Base-by-base conservation (phyloP, 305 asterid species). In the Ajuga reptans region DNA sequence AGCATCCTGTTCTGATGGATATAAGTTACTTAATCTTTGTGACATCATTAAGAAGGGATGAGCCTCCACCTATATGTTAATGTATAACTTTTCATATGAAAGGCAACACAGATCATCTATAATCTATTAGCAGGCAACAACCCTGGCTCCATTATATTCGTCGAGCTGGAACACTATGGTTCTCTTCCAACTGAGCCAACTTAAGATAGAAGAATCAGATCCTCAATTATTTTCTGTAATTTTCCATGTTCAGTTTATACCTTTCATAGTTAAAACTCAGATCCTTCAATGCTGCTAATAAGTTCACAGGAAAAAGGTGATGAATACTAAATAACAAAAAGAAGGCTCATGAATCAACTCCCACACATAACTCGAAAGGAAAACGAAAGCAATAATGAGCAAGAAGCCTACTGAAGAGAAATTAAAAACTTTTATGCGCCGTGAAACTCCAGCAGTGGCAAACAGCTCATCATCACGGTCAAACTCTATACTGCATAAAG, bases 371-470 rank as follows among this genome's bases (percentile, higher is more conserved):
- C 55, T 21, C 50, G 63, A 36, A 41, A 72, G 64, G 59, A 60
- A 64, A 74, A 39, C 5, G 51, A 55, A 68, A 55, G 51, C 17
- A 17, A 10, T 18, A 46, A 64, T 54, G 57, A 17, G 59, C 66
- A 54, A 63, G 72, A 66, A 78, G 41, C 88, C 60, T 79, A 89
- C 96, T 69, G 87, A 81, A 62, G 94, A 82, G 84, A 81, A 89
- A 68, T 87, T 90, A 71, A 85, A 89, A 80, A 89, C 87, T 81
- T 89, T 89, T 66, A 89, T 84, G 45, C 91, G 80, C 64, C 96
- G 79, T 59, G 96, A 87, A 71, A 89, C 94, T 75, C 96, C 96
- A 69, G 94, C 96, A 47, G 96, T 89, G 63, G 95, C 96, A 83
- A 87, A 87, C 75, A 87, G 79, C 75, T 89, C 94, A 74, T 89